A percentile compares a stretch with the other conserved stretches of the same genome.
Conservation (phyloP, 2,329 filamentous ascomycete species). For the Phyllosticta citrichinensis region DNA sequence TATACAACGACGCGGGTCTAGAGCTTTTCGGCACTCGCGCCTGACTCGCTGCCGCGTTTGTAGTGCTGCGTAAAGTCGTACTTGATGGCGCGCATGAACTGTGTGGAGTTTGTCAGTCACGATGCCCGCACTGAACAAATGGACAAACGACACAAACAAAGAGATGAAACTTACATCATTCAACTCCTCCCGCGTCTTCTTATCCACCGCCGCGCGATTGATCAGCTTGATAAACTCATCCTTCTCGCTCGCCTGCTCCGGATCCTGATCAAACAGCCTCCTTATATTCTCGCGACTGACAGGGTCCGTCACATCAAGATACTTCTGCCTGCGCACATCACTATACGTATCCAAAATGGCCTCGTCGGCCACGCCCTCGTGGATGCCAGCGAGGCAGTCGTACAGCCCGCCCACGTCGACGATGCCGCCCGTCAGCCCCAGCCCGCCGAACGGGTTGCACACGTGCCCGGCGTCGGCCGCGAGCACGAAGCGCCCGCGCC, state of each 20-base stretch:
- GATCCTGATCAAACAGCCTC: conserved; percentile 21
- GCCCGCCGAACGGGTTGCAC: conserved; percentile 48
- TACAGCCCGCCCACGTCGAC: conserved; percentile 53
- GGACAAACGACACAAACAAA: background rate
- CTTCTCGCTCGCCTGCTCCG: conserved; percentile 17
- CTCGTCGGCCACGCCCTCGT: conserved; percentile 24
- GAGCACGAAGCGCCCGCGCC: conserved; percentile 47
- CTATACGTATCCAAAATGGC: conserved; percentile 26
- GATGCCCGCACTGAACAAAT: background rate
- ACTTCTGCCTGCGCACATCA: conserved; percentile 23
- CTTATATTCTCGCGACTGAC: conserved; percentile 33
- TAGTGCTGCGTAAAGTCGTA: conserved; percentile 29
- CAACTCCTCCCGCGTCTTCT: conserved; percentile 19
- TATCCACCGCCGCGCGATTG: conserved; percentile 20
- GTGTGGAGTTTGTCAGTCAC: background rate
- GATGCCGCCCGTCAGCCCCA: conserved; percentile 54
- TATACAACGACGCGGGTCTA: background rate
- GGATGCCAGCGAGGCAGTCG: conserved; percentile 42
- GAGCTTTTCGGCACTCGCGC: background rate
- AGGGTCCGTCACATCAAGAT: conserved; percentile 26
- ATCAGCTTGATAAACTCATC: conserved; percentile 27
- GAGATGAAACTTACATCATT: conserved; percentile 1
- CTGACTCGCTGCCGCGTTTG: conserved; percentile 10
- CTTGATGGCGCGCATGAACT: conserved; percentile 20
- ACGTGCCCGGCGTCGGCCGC: conserved; percentile 53